Conservation (phyloP, 306 rosid genomes). For the Erythrophleum fordii region DNA sequence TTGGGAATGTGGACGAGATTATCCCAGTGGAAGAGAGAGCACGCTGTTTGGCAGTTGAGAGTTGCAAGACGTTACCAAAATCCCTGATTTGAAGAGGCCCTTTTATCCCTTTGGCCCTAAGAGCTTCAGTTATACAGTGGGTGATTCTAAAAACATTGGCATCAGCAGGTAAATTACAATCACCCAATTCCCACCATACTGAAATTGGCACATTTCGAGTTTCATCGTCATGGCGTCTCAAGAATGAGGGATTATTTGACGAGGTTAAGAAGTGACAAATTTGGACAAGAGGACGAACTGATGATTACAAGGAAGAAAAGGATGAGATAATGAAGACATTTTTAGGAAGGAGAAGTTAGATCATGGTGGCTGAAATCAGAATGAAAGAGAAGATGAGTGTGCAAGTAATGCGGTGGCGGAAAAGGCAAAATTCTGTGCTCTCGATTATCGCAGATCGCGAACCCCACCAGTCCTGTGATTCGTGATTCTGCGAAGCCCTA, state of each 20-base stretch:
- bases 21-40: constrained; percentile 76
- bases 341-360: constrained; percentile 37
- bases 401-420: too few relatives aligned
- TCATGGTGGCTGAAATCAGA: background rate
- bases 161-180: constrained; percentile 59
- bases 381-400: background rate
- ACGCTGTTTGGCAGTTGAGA: constrained; percentile 66
- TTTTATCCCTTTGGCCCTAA: constrained; percentile 77
- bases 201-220: constrained; percentile 70
- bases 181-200: constrained; percentile 98
- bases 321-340: constrained; percentile 26
- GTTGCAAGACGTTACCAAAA: constrained; percentile 69
- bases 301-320: background rate
- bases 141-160: constrained; percentile 54
- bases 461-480: background rate
- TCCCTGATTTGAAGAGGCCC: constrained; percentile 85
- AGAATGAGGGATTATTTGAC: background rate
- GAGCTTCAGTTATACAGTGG: constrained; percentile 58
- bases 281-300: constrained; percentile 32
- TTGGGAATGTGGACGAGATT: constrained; percentile 67
- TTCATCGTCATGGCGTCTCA: constrained; percentile 61
- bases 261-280: constrained; percentile 44
- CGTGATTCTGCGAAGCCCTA: background rate
- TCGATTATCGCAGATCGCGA: too few relatives aligned
- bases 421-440: too few relatives aligned